Evolutionary conservation across 2,329 filamentous ascomycete genomes (phyloP), one percentile per base, ranked within the genome.

Genomic region (Aspergillus tanneri): DNA sequence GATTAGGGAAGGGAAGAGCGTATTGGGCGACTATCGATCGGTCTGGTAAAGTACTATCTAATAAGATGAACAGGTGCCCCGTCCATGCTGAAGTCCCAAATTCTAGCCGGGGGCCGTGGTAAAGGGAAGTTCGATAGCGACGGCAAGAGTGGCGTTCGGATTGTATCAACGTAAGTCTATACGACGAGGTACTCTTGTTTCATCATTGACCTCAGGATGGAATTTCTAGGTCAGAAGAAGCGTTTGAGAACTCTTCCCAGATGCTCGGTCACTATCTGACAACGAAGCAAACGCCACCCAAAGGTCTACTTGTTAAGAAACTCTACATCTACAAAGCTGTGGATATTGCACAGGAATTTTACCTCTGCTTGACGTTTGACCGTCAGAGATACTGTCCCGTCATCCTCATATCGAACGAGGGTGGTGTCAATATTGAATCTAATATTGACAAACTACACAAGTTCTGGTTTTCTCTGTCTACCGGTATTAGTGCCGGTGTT

Each of bases 361-460:
- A 73, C 44, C 41, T 78, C 0, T 64, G 68, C 5, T 62, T 78
- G 39, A 69, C 69, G 0, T 64, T 78, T 28, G 72, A 77, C 36
- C 71, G 75, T 3, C 67, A 73, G n/a, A 62, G 60, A 11, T 69
- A 59, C 41, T 59, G 56, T 10, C 75, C 75, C 0, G 56, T 64
- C 0, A 55, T 78, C 3, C 53, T 74, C 4, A 53, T 74, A 2
- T 73, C 69, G 12, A 62, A 57, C 21, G 44, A 61, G 23, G 66
- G 66, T 2, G 66, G 66, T 2, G 58, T 64, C 1, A 52, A 68
- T 35, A 63, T 69, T 35, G 66, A 69, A 44, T 56, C 55, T 4
- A 61, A 62, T 37, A 37, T 54, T 1, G 52, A 60, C 21, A 54
- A 57, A 24, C 52, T 68, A 2, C 62, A 64, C 23, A 47, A 40